Percentiles rank a stretch among this genome's conserved stretches.
Evolutionary conservation across 2,329 filamentous ascomycete species (phyloP).

Genomic region (Trichoderma asperellum): DNA sequence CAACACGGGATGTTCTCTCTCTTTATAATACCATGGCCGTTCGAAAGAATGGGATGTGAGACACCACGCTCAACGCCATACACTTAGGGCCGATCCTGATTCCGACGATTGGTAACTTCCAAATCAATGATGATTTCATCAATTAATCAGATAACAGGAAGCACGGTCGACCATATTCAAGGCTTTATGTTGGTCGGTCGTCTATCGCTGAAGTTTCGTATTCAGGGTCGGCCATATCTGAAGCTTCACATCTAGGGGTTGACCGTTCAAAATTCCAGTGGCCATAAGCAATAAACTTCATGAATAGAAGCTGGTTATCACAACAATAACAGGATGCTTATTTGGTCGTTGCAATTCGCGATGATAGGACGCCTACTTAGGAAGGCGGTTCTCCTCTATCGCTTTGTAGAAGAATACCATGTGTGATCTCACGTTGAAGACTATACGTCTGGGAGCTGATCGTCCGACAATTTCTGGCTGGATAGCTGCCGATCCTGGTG

Average conservation of each 20-base stretch:
- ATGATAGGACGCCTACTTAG: neutral
- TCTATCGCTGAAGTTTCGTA: neutral
- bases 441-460: conserved; percentile 11
- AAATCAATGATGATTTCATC: conserved; percentile 7
- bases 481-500: conserved; percentile 31
- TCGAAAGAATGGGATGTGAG: conserved; percentile 34
- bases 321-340: neutral
- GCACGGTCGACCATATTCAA: neutral
- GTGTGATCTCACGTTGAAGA: conserved; percentile 27
- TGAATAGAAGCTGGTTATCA: neutral
- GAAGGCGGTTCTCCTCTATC: conserved; percentile 4
- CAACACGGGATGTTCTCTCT: conserved; percentile 11
- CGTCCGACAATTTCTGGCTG: neutral
- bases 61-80: conserved; percentile 24
- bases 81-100: conserved; percentile 15
- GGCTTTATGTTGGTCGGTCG: neutral
- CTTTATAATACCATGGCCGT: conserved; percentile 29
- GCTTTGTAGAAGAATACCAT: conserved; percentile 34
- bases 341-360: neutral
- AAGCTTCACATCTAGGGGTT: neutral
- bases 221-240: neutral
- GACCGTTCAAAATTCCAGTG: conserved; percentile 5
- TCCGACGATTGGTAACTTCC: neutral
- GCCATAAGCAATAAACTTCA: neutral
- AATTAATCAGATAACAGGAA: neutral